Base-by-base conservation (phyloP, 1,284 basidiomycete genomes). In the Puccinia triticina region DNA sequence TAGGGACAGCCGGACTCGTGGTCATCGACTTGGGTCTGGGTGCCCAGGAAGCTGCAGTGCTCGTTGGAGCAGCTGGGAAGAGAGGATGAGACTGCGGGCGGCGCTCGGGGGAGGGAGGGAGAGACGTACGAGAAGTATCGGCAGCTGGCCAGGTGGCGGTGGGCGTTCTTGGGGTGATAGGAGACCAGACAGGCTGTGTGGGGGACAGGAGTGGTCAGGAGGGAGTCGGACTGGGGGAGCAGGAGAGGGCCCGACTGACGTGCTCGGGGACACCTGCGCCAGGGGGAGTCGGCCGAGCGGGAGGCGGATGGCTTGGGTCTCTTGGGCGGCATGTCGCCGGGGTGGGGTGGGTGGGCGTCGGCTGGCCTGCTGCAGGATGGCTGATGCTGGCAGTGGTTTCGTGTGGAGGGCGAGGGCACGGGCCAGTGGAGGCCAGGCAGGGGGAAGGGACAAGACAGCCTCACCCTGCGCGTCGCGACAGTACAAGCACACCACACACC, bases 1-100 rank as follows among this genome's bases (percentile, higher is more conserved):
- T 61, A 76, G 12, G 74, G 74, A 37, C 74, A 76, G n/a, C 57
- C n/a, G 2, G 74, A 76, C 46, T 76, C 57, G 37, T 76, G 74
- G 5, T 64, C 43, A 12, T 64, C 12, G 14, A 76, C 40, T n/a
- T 76, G 74, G 10, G 26, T 46, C 43, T 61, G 57, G 14, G 57
- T 76, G 23, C 74, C 74, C 10, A 48, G 21, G 32, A 43, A 76
- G 55, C 34, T 46, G 57, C 74, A 76, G 37, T 14, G 59, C 21
- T 76, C 23, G 59, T 76, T 59, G n/a, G 43, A 32, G 43, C 74
- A 76, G 12, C 74, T 76, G 57, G 18, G 2, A 43, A n/a, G 26
- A 23, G 11, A 18, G 34, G 26, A 14, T 11, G 21, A 23, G 40
- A 46, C 1, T 29, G 10, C 7, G 26, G 48, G 3, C n/a, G 29